phyloP scores from a whole-genome alignment of 163 green algal species.

The Scenedesmus sp. region DNA sequence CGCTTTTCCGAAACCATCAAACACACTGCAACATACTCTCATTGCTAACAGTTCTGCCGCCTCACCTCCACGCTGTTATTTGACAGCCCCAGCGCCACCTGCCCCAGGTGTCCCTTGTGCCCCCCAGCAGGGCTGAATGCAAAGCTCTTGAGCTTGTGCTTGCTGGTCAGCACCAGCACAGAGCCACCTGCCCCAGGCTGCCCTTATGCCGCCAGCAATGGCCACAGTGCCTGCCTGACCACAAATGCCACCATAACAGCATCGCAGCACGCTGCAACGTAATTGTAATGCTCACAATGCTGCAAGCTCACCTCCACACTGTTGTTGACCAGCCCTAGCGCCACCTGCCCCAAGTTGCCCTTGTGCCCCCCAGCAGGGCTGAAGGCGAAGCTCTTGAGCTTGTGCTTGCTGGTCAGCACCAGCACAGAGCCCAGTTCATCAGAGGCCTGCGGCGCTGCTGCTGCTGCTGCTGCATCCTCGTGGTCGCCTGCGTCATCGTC shows the following conservation, averaged over 20 bases:
- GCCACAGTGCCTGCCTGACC: too few relatives aligned
- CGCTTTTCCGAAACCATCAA: neutral
- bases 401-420: constrained; percentile 78
- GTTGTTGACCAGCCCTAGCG: constrained; percentile 87
- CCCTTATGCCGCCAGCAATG: too few relatives aligned
- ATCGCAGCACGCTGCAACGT: neutral
- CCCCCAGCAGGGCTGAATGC: constrained; percentile 58
- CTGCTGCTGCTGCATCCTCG: constrained; percentile 32
- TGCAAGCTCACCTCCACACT: constrained; percentile 73
- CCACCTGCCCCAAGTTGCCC: constrained; percentile 61
- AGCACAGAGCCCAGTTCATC: constrained; percentile 82
- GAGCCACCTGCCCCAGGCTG: constrained; percentile 42
- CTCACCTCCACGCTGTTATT: neutral
- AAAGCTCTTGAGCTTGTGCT: constrained; percentile 62
- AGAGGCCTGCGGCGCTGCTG: constrained; percentile 52
- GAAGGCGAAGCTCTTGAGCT: constrained; percentile 73
- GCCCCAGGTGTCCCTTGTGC: constrained; percentile 33
- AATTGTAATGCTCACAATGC: neutral
- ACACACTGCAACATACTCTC: neutral
- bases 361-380: constrained; percentile 26
- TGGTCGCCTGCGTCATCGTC: constrained; percentile 37
- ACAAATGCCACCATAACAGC: neutral
- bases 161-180: constrained; percentile 71
- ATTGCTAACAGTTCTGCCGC: neutral
- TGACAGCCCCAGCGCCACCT: constrained; percentile 58